phyloP scores from a whole-genome alignment of 2,329 filamentous ascomycete genomes.

The Lecanoromycetidae sp. region DNA sequence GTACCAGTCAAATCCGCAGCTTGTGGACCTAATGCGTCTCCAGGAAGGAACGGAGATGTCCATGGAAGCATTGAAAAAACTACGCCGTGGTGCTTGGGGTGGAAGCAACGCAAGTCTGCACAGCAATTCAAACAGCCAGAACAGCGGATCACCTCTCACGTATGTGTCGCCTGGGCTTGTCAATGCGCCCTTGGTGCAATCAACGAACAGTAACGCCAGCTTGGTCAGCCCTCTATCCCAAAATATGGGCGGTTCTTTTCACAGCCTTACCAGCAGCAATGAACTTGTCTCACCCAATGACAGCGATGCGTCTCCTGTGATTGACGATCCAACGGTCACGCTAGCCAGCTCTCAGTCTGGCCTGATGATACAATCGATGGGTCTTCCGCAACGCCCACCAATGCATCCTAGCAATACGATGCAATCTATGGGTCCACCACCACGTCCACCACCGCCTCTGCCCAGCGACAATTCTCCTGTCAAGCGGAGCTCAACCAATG shows the following conservation, averaged over 20 bases:
- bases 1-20: slow-evolving; percentile 30
- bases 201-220: slow-evolving; percentile 13
- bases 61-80: slow-evolving; percentile 56
- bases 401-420: slow-evolving; percentile 1
- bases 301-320: slow-evolving; percentile 18
- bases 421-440: slow-evolving; percentile 4
- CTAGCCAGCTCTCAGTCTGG: slow-evolving; percentile 21
- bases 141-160: slow-evolving; percentile 28
- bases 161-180: slow-evolving; percentile 19
- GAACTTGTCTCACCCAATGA: slow-evolving; percentile 22
- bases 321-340: slow-evolving; percentile 20
- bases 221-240: slow-evolving; percentile 15
- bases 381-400: not conserved
- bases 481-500: not conserved
- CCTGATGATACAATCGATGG: slow-evolving; percentile 11
- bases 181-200: slow-evolving; percentile 9
- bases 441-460: slow-evolving; percentile 3
- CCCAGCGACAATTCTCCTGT: slow-evolving; percentile 9
- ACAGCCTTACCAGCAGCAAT: slow-evolving; percentile 16
- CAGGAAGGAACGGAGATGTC: slow-evolving; percentile 55
- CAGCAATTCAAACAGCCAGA: slow-evolving; percentile 35
- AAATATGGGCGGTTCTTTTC: slow-evolving; percentile 12
- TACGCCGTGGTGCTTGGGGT: slow-evolving; percentile 67
- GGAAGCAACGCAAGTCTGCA: slow-evolving; percentile 63
- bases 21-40: slow-evolving; percentile 49